Evolutionary conservation across 208 protist genomes (phyloP).

Genomic region (Acanthamoeba castellanii): DNA sequence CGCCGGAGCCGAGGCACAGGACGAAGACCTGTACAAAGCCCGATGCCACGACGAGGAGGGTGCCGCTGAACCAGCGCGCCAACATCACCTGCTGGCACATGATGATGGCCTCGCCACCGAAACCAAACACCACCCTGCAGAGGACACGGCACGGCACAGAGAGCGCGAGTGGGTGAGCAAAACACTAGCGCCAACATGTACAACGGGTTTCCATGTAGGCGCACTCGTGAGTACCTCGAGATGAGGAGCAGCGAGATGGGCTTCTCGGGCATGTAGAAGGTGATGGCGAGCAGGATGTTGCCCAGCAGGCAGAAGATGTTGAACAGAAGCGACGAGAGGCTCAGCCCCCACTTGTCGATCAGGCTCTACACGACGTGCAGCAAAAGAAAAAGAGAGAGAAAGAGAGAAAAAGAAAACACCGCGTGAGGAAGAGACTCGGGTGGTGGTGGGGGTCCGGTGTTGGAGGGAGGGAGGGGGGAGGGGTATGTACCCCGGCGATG

Average conservation of each 20-base stretch:
- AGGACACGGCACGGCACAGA: neutral
- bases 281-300: constrained; percentile 4
- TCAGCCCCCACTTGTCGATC: constrained; percentile 26
- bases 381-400: neutral
- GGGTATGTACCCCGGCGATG: neutral
- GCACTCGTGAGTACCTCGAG: neutral
- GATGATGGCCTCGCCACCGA: constrained; percentile 37
- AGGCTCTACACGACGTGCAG: neutral
- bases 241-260: constrained; percentile 11
- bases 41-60: neutral
- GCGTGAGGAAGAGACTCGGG: no score
- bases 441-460: neutral
- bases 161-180: no score
- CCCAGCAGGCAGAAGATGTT: constrained; percentile 6
- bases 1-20: neutral
- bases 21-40: constrained; percentile 23
- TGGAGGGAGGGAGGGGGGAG: no score
- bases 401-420: neutral
- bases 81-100: constrained; percentile 39
- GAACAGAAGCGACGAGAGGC: constrained; percentile 12
- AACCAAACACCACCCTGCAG: neutral
- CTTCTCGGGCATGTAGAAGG: constrained; percentile 10
- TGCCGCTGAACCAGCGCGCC: constrained; percentile 37
- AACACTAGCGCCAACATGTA: no score
- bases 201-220: neutral